Conservation (phyloP, 257 asterid species). For the Galeopsis tetrahit region DNA sequence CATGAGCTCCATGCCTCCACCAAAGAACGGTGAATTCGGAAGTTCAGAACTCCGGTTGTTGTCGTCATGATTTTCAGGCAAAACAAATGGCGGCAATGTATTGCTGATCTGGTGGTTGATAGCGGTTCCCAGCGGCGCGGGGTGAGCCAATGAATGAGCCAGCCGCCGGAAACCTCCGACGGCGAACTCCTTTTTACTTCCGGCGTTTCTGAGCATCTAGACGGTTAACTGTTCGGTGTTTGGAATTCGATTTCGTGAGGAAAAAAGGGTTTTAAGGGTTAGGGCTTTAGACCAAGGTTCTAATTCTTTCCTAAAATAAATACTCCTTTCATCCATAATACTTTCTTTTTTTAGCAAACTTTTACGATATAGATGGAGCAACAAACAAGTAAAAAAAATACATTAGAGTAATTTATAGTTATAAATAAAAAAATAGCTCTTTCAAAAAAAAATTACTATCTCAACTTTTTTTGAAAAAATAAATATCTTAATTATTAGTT, state of each 20-base stretch:
- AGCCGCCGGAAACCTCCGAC: conserved; percentile 48
- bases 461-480: too few relatives aligned
- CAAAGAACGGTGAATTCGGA: conserved; percentile 40
- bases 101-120: conserved; percentile 33
- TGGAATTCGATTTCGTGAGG: neutral
- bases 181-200: conserved; percentile 32
- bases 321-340: too few relatives aligned
- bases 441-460: too few relatives aligned
- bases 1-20: conserved; percentile 79
- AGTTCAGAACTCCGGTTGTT: conserved; percentile 31
- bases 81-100: conserved; percentile 52
- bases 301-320: too few relatives aligned
- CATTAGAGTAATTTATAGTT: too few relatives aligned
- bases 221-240: neutral
- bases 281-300: conserved; percentile 12
- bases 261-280: conserved; percentile 1
- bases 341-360: too few relatives aligned
- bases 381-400: too few relatives aligned
- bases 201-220: conserved; percentile 42
- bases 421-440: too few relatives aligned
- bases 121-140: conserved; percentile 51
- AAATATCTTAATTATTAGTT: too few relatives aligned
- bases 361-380: too few relatives aligned
- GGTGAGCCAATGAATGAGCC: conserved; percentile 52
- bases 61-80: conserved; percentile 56